Evolutionary conservation across 192 early-diverging fungal genomes (phyloP).

Genomic region (Cetraspora pellucida): DNA sequence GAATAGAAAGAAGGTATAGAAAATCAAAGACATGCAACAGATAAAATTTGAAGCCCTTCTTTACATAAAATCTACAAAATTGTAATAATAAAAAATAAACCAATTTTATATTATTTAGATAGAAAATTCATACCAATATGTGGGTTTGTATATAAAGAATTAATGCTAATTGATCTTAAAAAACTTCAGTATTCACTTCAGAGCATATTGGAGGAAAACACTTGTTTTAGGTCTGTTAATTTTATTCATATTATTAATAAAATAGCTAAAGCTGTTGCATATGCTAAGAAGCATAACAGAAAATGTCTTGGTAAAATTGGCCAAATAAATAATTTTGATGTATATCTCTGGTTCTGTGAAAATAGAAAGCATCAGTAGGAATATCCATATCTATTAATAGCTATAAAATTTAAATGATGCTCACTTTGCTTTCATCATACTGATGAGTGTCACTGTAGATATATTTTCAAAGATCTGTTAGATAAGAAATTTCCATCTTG

Average conservation of each 20-base stretch:
- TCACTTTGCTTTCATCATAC: neutral
- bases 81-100: conserved; percentile 3
- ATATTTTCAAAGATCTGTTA: conserved; percentile 20
- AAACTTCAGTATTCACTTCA: conserved; percentile 14
- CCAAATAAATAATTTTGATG: conserved; percentile 13
- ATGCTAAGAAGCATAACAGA: conserved; percentile 5
- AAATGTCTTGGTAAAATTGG: conserved; percentile 5
- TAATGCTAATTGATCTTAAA: neutral
- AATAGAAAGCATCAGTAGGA: conserved; percentile 15
- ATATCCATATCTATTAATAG: conserved; percentile 29
- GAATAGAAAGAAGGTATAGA: conserved; percentile 14
- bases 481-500: conserved; percentile 24
- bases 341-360: conserved; percentile 18
- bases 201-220: conserved; percentile 28
- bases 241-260: conserved; percentile 25
- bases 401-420: conserved; percentile 15
- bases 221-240: conserved; percentile 21
- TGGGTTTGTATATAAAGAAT: neutral
- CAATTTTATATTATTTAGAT: conserved; percentile 22
- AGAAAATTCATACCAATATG: neutral
- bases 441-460: neutral
- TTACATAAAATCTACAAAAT: conserved; percentile 17
- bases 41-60: neutral
- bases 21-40: conserved; percentile 2
- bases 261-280: conserved; percentile 14